Conservation (phyloP, 2,329 filamentous ascomycete species). For the Sclerotinia minor region DNA sequence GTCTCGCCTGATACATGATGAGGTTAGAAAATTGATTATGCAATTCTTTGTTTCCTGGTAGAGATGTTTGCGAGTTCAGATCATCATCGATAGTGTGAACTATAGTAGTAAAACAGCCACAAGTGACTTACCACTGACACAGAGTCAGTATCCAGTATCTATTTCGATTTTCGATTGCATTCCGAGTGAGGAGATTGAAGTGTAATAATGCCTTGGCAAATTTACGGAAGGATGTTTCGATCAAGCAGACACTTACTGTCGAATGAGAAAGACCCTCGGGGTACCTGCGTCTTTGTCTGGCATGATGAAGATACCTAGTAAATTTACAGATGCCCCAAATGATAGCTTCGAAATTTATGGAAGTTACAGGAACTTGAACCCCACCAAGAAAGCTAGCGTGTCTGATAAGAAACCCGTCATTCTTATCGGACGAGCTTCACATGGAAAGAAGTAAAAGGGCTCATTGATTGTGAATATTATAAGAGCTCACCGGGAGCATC, state of each 20-base stretch:
- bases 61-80: no score
- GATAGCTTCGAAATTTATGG: background rate
- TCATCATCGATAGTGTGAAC: background rate
- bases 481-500: background rate
- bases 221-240: background rate
- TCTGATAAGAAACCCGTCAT: slow-evolving; percentile 21
- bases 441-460: background rate
- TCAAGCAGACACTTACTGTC: slow-evolving; percentile 41
- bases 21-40: slow-evolving; percentile 24
- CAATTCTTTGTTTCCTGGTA: no score
- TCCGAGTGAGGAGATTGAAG: background rate
- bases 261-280: slow-evolving; percentile 45
- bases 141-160: slow-evolving; percentile 1
- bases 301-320: slow-evolving; percentile 35
- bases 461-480: background rate
- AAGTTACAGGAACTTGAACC: background rate
- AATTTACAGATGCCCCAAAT: background rate
- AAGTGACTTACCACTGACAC: slow-evolving; percentile 23
- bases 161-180: background rate
- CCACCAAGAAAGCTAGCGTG: slow-evolving; percentile 14
- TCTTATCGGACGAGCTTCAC: slow-evolving; percentile 1
- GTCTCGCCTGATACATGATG: slow-evolving; percentile 45
- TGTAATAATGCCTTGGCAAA: background rate
- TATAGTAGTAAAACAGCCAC: background rate
- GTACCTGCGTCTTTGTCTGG: slow-evolving; percentile 43